These are phyloP conservation scores for Cladophialophora carrionii DNA, from an alignment of 2,329 filamentous ascomycete species.

Conservation along the genomic window DNA sequence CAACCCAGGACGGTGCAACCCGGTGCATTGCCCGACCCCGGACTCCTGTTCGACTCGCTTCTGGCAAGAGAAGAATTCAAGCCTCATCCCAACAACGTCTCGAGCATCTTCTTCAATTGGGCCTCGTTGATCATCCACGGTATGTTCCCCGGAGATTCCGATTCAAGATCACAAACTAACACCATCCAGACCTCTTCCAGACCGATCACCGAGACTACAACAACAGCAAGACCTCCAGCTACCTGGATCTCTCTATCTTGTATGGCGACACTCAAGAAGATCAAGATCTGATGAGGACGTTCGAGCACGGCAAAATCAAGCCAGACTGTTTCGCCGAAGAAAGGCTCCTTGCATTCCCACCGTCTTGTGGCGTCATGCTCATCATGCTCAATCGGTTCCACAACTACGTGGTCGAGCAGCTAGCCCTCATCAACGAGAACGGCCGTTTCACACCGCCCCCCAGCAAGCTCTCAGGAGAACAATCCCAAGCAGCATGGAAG, in stretches of 20 bases:
- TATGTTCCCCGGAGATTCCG: constrained; percentile 40
- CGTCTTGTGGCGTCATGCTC: constrained; percentile 70
- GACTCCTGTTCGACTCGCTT: constrained; percentile 52
- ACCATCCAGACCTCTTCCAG: constrained; percentile 66
- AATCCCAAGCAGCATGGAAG: constrained; percentile 58
- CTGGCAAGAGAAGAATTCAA: constrained; percentile 50
- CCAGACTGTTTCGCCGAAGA: constrained; percentile 73
- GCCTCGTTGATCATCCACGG: constrained; percentile 74
- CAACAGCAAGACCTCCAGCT: constrained; percentile 69
- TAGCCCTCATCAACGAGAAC: constrained; percentile 84
- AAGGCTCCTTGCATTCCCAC: constrained; percentile 70
- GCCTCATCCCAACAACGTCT: constrained; percentile 70
- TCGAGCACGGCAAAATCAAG: constrained; percentile 72
- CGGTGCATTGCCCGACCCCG: constrained; percentile 69
- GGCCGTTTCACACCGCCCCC: constrained; percentile 73
- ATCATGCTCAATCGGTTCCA: constrained; percentile 79
- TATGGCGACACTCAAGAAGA: constrained; percentile 65
- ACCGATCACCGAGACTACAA: constrained; percentile 65
- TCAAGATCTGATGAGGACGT: constrained; percentile 60
- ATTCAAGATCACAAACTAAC: not conserved
- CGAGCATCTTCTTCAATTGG: constrained; percentile 72
- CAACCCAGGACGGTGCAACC: constrained; percentile 58
- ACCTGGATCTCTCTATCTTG: constrained; percentile 71
- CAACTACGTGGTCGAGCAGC: constrained; percentile 78
- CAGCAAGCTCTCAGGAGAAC: constrained; percentile 55